Conservation (phyloP, 805 yeast genomes). For the Teunomyces panamensis region DNA sequence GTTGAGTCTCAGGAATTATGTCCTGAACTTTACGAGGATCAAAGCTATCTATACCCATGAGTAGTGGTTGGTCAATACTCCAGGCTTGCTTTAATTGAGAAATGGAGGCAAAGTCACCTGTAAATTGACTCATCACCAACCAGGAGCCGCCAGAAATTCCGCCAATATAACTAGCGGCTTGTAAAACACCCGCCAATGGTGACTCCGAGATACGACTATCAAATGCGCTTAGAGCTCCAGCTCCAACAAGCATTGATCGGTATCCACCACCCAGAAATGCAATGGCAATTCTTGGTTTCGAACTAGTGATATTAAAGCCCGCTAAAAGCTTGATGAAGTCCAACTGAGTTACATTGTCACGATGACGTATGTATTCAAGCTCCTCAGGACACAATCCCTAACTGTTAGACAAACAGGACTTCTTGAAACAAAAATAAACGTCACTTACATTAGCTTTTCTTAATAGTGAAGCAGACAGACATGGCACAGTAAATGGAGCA, state of each 20-base stretch:
- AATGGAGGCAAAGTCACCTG: conserved; percentile 30
- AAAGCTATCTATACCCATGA: conserved; percentile 58
- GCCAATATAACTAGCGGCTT: conserved; percentile 52
- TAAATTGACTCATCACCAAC: conserved; percentile 50
- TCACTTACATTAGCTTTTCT: conserved; percentile 19
- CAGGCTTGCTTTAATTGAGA: conserved; percentile 28
- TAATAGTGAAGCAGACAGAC: conserved; percentile 19
- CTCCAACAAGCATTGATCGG: conserved; percentile 58
- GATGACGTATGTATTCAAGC: conserved; percentile 23
- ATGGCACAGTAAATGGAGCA: conserved; percentile 24
- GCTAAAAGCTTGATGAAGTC: conserved; percentile 27
- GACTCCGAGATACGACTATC: conserved; percentile 42
- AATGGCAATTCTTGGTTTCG: conserved; percentile 34
- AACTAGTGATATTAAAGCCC: conserved; percentile 30
- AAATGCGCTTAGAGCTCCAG: conserved; percentile 52
- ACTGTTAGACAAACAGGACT: conserved; percentile 9
- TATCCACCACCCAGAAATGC: conserved; percentile 54
- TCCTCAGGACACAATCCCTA: conserved; percentile 18
- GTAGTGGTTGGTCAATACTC: conserved; percentile 45
- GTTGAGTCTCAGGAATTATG: background rate
- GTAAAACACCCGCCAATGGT: conserved; percentile 50
- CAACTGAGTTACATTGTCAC: conserved; percentile 26
- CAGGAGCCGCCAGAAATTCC: conserved; percentile 77
- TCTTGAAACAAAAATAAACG: background rate
- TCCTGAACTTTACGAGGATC: conserved; percentile 24